Percentiles rank a stretch among this genome's conserved stretches.
Conservation (phyloP, 805 yeast species). For the Metschnikowia peoriensis region DNA sequence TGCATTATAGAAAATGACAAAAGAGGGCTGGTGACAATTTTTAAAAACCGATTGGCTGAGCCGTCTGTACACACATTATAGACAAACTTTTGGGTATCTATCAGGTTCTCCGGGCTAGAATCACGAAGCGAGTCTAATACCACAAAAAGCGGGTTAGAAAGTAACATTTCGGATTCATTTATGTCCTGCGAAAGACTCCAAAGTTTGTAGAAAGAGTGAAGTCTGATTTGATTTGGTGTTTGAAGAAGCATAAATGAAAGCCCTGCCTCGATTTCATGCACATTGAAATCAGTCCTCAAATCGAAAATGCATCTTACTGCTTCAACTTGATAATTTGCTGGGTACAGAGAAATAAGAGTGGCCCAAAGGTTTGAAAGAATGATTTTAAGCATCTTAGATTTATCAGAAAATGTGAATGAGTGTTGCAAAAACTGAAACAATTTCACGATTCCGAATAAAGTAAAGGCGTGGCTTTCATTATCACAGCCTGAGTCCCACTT, state of each 20-base stretch:
- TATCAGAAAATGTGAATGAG: conserved; percentile 29
- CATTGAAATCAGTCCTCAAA: conserved; percentile 52
- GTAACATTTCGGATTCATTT: conserved; percentile 48
- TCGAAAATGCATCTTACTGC: conserved; percentile 63
- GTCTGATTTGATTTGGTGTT: conserved; percentile 26
- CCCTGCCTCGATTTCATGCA: conserved; percentile 69
- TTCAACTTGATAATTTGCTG: conserved; percentile 61
- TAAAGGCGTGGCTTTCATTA: not conserved
- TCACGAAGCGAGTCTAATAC: conserved; percentile 50
- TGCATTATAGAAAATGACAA: conserved; percentile 39
- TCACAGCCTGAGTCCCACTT: not conserved
- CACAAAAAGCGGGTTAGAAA: conserved; percentile 63
- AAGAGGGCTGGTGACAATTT: conserved; percentile 55
- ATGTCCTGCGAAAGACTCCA: conserved; percentile 69
- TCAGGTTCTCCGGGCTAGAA: conserved; percentile 4
- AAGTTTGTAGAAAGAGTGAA: conserved; percentile 57
- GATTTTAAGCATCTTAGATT: conserved; percentile 38
- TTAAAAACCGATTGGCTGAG: conserved; percentile 58
- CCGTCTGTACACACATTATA: conserved; percentile 47
- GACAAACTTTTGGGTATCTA: conserved; percentile 51
- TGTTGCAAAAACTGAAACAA: conserved; percentile 37
- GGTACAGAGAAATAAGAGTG: conserved; percentile 47
- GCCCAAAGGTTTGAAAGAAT: conserved; percentile 53
- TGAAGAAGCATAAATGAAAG: conserved; percentile 54
- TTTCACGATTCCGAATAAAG: conserved; percentile 30